Percentiles rank a stretch among this genome's conserved stretches.
Conservation (phyloP, 148 eudicot species). For the Camellia japonica region DNA sequence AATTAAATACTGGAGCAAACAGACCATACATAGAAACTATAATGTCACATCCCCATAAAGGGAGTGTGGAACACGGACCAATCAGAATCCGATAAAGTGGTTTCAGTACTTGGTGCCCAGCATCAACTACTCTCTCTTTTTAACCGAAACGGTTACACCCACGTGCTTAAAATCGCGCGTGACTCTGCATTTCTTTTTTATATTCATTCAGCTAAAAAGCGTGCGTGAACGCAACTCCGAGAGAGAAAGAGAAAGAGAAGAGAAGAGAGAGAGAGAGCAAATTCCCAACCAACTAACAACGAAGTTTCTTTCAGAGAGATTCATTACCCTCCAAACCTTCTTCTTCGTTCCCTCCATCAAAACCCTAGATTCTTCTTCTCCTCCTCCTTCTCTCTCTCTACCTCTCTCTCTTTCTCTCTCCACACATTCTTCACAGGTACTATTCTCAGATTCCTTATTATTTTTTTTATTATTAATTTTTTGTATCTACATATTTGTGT, state of each 20-base stretch:
- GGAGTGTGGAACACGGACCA: background rate
- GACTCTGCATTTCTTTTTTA: background rate
- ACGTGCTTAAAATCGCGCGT: background rate
- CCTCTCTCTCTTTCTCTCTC: background rate
- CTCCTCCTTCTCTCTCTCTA: background rate
- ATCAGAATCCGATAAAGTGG: background rate
- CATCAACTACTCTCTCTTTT: background rate
- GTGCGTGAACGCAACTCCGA: slow-evolving; percentile 6
- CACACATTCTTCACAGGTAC: slow-evolving; percentile 16
- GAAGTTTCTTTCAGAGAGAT: background rate
- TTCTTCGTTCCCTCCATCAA: slow-evolving; percentile 7
- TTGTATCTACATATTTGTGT: no score
- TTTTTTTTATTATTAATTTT: background rate
- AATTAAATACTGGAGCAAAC: background rate
- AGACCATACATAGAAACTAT: background rate
- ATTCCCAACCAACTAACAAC: no score
- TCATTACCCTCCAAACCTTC: background rate
- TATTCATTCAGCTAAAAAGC: background rate
- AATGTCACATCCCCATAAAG: background rate
- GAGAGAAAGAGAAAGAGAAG: background rate
- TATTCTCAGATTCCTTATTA: background rate
- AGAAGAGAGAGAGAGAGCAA: background rate
- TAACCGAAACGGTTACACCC: no score
- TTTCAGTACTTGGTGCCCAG: background rate
- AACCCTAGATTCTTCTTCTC: background rate